Evolutionary conservation across 345 rosid species (phyloP).

Genomic region (Excoecaria agallocha): DNA sequence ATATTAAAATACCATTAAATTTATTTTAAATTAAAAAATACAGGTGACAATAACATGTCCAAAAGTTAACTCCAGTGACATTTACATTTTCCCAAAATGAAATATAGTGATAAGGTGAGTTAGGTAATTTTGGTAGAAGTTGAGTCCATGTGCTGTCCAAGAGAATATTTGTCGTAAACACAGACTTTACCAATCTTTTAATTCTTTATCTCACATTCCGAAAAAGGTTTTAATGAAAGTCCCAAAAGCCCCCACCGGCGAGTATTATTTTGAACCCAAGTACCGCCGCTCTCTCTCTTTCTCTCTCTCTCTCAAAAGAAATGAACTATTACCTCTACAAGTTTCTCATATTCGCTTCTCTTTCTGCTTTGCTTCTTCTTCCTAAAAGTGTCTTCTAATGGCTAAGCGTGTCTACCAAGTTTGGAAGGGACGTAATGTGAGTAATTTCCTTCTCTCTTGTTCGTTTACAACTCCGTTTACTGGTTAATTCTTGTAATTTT

Average conservation of each 20-base stretch:
- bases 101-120: background rate
- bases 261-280: conserved; percentile 32
- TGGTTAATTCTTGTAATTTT: background rate
- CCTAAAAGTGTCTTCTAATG: conserved; percentile 30
- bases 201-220: conserved; percentile 12
- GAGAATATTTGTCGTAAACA: conserved; percentile 5
- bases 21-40: no score
- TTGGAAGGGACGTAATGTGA: conserved; percentile 56
- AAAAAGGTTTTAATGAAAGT: conserved; percentile 23
- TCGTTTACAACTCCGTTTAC: no score
- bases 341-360: conserved; percentile 38
- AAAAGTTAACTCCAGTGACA: no score
- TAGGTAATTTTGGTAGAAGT: background rate
- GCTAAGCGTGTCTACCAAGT: conserved; percentile 45
- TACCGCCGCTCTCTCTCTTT: conserved; percentile 21
- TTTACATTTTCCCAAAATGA: background rate
- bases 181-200: background rate
- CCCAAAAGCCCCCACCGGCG: background rate
- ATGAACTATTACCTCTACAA: conserved; percentile 26
- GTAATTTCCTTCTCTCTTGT: conserved; percentile 8
- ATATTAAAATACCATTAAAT: no score
- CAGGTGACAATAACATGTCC: no score
- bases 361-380: conserved; percentile 13
- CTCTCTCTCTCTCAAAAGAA: conserved; percentile 22
- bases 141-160: no score